These are phyloP conservation scores for Macrophomina tecta DNA, from an alignment of 2,329 filamentous ascomycete genomes.

Conservation along the genomic window DNA sequence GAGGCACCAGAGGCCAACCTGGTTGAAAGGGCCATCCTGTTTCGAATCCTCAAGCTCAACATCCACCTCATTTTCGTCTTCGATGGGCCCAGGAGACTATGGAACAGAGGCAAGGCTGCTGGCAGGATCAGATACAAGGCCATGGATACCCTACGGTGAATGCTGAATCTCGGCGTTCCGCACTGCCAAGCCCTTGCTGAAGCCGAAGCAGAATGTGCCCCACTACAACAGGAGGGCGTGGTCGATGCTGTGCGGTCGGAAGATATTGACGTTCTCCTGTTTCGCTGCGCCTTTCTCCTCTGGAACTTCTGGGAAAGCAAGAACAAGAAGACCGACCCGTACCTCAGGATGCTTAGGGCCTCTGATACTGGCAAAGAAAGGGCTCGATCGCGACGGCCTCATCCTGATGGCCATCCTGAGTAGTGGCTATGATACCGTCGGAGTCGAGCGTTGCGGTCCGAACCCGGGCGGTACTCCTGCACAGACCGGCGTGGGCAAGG, in stretches of 20 bases:
- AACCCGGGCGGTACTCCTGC: conserved; percentile 38
- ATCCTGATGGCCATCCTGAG: conserved; percentile 50
- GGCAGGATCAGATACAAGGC: conserved; percentile 43
- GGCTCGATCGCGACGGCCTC: conserved; percentile 44
- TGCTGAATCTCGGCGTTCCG: conserved; percentile 50
- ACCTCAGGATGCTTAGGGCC: conserved; percentile 42
- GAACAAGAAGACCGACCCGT: conserved; percentile 40
- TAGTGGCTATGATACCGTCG: conserved; percentile 48
- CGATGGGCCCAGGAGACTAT: conserved; percentile 55
- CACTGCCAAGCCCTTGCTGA: conserved; percentile 55
- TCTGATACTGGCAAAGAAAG: conserved; percentile 32
- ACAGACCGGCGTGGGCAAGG: conserved; percentile 38
- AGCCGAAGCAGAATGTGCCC: conserved; percentile 56
- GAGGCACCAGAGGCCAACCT: conserved; percentile 46
- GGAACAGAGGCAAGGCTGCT: conserved; percentile 42
- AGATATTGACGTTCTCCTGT: conserved; percentile 56
- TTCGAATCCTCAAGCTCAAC: conserved; percentile 52
- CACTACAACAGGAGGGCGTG: conserved; percentile 50
- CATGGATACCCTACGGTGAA: conserved; percentile 43
- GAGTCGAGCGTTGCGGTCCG: conserved; percentile 46
- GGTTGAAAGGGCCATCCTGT: conserved; percentile 50
- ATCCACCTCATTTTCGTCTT: conserved; percentile 62
- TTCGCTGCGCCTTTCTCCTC: conserved; percentile 53
- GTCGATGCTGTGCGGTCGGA: conserved; percentile 59
- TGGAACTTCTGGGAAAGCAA: conserved; percentile 39